phyloP scores from a whole-genome alignment of 164 flowering plant genomes.

The Akebia trifoliata region DNA sequence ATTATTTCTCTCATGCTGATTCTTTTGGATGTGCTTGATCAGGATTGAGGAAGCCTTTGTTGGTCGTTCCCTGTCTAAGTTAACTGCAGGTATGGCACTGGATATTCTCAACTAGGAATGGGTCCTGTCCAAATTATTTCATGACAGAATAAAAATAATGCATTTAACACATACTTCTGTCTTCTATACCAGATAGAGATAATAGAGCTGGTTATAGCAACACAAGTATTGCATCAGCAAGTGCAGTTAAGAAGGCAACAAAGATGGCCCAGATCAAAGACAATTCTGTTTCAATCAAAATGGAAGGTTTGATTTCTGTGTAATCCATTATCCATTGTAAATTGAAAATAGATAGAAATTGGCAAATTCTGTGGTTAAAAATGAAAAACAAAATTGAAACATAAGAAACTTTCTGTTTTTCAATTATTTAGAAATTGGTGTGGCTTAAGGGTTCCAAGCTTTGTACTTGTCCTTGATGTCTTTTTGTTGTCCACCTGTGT shows the following conservation, averaged over 20 bases:
- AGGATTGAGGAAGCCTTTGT: constrained; percentile 58
- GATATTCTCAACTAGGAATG: too few relatives aligned
- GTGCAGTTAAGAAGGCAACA: constrained; percentile 49
- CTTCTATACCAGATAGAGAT: constrained; percentile 32
- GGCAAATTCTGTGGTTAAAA: neutral
- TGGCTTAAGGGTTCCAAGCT: too few relatives aligned
- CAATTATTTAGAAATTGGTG: too few relatives aligned
- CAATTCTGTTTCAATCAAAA: constrained; percentile 33
- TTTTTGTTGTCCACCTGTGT: too few relatives aligned
- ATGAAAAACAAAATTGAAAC: too few relatives aligned
- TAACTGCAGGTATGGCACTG: constrained; percentile 38
- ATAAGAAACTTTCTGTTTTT: too few relatives aligned
- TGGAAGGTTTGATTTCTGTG: constrained; percentile 44
- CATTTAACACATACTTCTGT: too few relatives aligned
- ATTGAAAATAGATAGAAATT: neutral
- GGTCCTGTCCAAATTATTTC: too few relatives aligned
- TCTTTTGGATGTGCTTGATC: constrained; percentile 19
- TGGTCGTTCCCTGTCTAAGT: constrained; percentile 40
- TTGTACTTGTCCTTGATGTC: too few relatives aligned
- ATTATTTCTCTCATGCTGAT: constrained; percentile 1
- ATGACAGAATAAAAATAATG: too few relatives aligned
- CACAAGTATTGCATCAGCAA: constrained; percentile 25
- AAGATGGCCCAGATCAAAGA: constrained; percentile 35
- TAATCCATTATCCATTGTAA: neutral
- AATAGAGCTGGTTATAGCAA: constrained; percentile 35